Evolutionary conservation across 495 filamentous ascomycete species (phyloP), one percentile per base, ranked within the genome.

Genomic region (Corynascus novoguineensis): DNA sequence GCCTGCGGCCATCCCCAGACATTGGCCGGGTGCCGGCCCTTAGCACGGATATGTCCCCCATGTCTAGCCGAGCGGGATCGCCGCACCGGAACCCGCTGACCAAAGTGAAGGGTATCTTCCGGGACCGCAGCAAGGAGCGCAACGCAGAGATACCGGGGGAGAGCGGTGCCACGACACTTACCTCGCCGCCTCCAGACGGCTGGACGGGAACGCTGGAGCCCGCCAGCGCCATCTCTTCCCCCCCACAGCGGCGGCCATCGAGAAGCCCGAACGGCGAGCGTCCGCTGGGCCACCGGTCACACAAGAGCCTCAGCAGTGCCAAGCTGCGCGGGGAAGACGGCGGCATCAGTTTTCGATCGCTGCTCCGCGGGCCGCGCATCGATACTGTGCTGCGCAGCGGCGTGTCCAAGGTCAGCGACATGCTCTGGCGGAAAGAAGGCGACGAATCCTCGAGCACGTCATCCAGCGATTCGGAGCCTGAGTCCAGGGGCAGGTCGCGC

Each of bases 321-420:
- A 71, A 64, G 21, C 61, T 73, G n/a, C 68, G 67, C 25, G 60
- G 66, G 10, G 76, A 79, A 19, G 75, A 79, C 3, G 62, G 55
- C 10, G 67, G 68, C 34, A 57, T 65, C 28, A 74, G 74, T 15
- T 52, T 78, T 3, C 64, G 73, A 37, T 68, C 69, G 24, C 62
- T 79, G 37, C 75, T 79, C 60, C 71, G 70, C 58, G 70, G 72
- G 15, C 70, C 73, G 24, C 75, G 75, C 40, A 68, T 79, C 49
- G 76, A 79, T 55, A 75, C 66, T 27, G 72, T 79, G 52, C 57
- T 79, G 54, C 72, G 75, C 7, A 77, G 69, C 14, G 64, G 75
- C 52, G 74, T 79, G 5, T 77, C 74, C 44, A 79, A 77, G 57
- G 68, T 79, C 22, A 71, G 75, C 27, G 76, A 79, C 54, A 64